Evolutionary conservation across 2,329 filamentous ascomycete species (phyloP).

Genomic region (Claviceps quebecensis): DNA sequence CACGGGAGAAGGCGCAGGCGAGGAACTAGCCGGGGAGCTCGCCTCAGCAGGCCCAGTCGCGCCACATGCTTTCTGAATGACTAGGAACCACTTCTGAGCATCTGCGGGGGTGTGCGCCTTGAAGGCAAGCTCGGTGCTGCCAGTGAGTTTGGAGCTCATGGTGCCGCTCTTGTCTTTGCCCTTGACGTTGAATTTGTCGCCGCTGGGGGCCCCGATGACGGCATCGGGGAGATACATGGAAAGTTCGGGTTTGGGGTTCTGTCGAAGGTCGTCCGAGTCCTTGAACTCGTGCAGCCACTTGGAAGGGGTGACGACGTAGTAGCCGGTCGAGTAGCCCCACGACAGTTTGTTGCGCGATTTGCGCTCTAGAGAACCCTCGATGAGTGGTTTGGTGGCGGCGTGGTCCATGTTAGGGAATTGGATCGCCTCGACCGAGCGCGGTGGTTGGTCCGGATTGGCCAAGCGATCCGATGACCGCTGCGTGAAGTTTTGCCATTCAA

Average conservation of each 20-base stretch:
- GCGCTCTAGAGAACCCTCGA: slow-evolving; percentile 79
- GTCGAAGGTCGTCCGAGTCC: slow-evolving; percentile 59
- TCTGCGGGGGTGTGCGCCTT: slow-evolving; percentile 72
- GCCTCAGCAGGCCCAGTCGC: slow-evolving; percentile 26
- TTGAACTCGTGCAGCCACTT: slow-evolving; percentile 95
- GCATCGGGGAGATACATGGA: slow-evolving; percentile 91
- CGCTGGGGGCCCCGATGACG: slow-evolving; percentile 54
- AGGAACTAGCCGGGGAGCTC: slow-evolving; percentile 9
- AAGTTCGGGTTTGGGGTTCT: slow-evolving; percentile 70
- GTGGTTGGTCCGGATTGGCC: slow-evolving; percentile 61
- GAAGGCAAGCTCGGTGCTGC: slow-evolving; percentile 69
- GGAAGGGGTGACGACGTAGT: slow-evolving; percentile 81
- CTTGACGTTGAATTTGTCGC: slow-evolving; percentile 84
- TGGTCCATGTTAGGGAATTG: slow-evolving; percentile 85
- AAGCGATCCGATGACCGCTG: slow-evolving; percentile 57
- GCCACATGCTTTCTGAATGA: slow-evolving; percentile 51
- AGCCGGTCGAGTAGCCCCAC: slow-evolving; percentile 62
- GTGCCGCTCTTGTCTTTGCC: slow-evolving; percentile 82
- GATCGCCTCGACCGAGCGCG: slow-evolving; percentile 60
- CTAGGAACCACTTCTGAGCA: slow-evolving; percentile 71
- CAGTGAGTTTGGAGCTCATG: slow-evolving; percentile 66
- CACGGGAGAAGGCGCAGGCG: slow-evolving; percentile 2
- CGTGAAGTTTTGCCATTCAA: slow-evolving; percentile 84
- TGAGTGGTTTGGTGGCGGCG: slow-evolving; percentile 60
- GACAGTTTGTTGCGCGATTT: slow-evolving; percentile 77